Conservation (phyloP, 2,329 filamentous ascomycete genomes). For the Ceratocystis eucalypticola region DNA sequence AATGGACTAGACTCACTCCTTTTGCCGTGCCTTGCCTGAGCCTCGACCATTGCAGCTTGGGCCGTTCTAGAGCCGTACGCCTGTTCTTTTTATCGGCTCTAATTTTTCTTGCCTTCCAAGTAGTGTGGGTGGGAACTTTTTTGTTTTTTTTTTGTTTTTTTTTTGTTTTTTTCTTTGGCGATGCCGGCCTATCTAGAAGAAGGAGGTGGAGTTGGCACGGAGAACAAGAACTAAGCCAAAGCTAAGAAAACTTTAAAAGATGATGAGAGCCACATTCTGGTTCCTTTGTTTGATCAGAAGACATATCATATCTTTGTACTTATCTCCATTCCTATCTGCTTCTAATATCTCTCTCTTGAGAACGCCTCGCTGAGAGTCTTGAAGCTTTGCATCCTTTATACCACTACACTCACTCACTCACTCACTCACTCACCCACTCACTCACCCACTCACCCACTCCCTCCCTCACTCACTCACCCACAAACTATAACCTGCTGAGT, state of each 20-base stretch:
- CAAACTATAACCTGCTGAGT: background rate
- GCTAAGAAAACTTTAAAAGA: background rate
- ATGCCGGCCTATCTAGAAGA: background rate
- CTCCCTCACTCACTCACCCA: background rate
- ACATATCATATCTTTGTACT: background rate
- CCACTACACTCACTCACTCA: background rate
- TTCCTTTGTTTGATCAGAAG: background rate
- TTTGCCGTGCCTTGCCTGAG: constrained; percentile 1
- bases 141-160: background rate
- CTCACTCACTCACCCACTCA: background rate
- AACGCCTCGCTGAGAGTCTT: background rate
- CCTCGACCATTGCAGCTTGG: constrained; percentile 6
- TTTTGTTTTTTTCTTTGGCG: background rate
- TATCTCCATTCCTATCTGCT: background rate
- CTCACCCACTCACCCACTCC: background rate
- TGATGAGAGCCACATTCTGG: background rate
- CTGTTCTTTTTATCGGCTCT: constrained; percentile 6
- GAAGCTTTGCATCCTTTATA: background rate
- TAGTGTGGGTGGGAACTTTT: background rate
- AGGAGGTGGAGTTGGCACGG: background rate
- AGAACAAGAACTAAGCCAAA: background rate
- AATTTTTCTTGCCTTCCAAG: background rate
- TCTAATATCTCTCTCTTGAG: background rate
- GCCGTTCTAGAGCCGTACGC: constrained; percentile 5
- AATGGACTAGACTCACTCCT: constrained; percentile 6